Base-by-base conservation (phyloP, 148 eudicot species). In the Tetragonia tetragonoides region DNA sequence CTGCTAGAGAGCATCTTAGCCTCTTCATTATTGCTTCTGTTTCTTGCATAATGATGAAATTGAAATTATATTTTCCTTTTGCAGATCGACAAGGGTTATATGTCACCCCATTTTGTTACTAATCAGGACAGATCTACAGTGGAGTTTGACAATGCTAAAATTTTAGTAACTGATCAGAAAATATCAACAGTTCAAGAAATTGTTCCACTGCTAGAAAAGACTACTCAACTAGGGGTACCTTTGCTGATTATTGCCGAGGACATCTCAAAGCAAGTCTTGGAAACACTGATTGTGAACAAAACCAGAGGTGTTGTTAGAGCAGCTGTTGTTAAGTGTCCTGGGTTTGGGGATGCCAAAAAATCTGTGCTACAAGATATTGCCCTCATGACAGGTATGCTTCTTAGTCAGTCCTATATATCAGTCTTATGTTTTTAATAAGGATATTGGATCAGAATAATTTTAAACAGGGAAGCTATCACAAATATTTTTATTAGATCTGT, bases 31-130 rank as follows among this genome's bases (percentile, higher is more conserved):
- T 38, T 66, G 44, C 20, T 12, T 63, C 28, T 51, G 59, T 68
- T 76, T 49, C 24, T 8, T 54, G 40, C 34, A 44, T 76, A 40
- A 38, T 74, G 38, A 65, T 70, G 39, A 77, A 46, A 53, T 68
- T 60, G 53, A 60, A 67, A 60, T 12, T 7, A 1, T 72, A 2
- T 51, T 67, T 72, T 77, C n/a, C 7, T 77, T 85, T 83, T 40
- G 75, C 94, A 95, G 99, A 84, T 95, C 42, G 94, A 92, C 87
- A 93, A 91, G 89, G 99, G 99, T 34, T 95, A 93, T 80, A 90
- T 95, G 87, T 95, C 97, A n/a, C 90, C 90, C n/a, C 89, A 87
- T 60, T 95, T 93, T 69, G 75, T 95, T 64, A 95, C 94, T 23
- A 93, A 95, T 79, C 88, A 80, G 84, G 94, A 92, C 70, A 93